Evolutionary conservation across 495 filamentous ascomycete species (phyloP), one percentile per base, ranked within the genome.

Genomic region (Lasiosphaeriaceae sp.): DNA sequence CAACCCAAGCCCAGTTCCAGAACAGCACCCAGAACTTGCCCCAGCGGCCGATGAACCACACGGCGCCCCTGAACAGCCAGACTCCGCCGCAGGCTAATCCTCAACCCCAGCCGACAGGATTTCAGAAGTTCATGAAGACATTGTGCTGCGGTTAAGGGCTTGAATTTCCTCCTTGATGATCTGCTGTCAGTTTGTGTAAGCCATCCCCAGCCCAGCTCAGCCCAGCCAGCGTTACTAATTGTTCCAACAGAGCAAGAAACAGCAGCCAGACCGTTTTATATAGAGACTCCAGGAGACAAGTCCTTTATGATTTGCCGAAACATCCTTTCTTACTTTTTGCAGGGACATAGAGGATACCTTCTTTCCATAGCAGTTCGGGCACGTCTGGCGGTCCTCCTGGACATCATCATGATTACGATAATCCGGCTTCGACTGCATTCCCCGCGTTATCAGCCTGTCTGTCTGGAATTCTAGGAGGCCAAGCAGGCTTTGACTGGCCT

Each of bases 1-100:
- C 89, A 64, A 92, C 87, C 54, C 87, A 90, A 71, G 90, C 91
- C 56, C 91, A 96, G 67, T 96, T 95, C 78, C 88, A 92, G 75
- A 89, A 86, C 78, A 92, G 88, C 73, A 88, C 86, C 65, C 88
- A 90, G 62, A 91, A 95, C 72, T 82, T 95, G 55, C 84, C 87
- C 23, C 82, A 82, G 57, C 79, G 85, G 58, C 79, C 88, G 66
- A 85, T 79, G 53, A 75, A 76, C 20, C 85, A 85, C 62, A 80
- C 79, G 54, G 74, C 71, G 26, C 73, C 81, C 70, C 76, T 74
- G 58, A 79, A 57, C 55, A 66, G 72, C 58, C 82, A 83, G 59
- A 56, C 57, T 52, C 63, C 59, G 47, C 65, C 50, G 61, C 63
- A 60, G 57, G 65, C 61, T 71, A 81, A 75, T 54, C 74, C 74